Conservation (phyloP, 75 land plant species). For the Sequoiadendron giganteum region DNA sequence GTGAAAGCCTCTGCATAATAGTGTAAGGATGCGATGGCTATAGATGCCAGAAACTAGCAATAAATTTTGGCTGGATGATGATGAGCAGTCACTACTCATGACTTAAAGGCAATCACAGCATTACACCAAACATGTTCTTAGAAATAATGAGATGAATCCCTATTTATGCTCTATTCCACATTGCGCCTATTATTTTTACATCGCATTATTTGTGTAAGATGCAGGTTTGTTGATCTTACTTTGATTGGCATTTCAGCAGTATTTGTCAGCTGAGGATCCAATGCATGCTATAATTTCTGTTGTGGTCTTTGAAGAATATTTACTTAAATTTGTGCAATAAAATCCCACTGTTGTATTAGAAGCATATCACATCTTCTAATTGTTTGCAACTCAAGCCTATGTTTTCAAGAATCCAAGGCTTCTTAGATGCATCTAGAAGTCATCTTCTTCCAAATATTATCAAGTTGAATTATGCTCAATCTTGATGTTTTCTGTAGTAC, state of each 20-base stretch:
- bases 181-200: neutral
- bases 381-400: too few species aligned
- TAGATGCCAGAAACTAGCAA: neutral
- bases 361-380: neutral
- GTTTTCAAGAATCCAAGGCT: too few species aligned
- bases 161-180: neutral
- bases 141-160: neutral
- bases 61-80: neutral
- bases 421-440: neutral
- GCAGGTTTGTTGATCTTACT: neutral
- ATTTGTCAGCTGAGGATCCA: neutral
- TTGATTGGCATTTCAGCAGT: neutral
- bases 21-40: neutral
- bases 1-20: neutral
- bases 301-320: too few species aligned
- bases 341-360: too few species aligned
- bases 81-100: neutral
- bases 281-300: neutral
- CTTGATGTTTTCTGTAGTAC: neutral
- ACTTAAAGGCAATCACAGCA: neutral
- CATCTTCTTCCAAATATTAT: too few species aligned
- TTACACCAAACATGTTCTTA: neutral
- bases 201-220: neutral
- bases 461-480: neutral
- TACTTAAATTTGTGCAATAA: neutral